These are phyloP conservation scores for Diaporthe sp. DNA, from an alignment of 2,329 filamentous ascomycete genomes.

Conservation along the genomic window DNA sequence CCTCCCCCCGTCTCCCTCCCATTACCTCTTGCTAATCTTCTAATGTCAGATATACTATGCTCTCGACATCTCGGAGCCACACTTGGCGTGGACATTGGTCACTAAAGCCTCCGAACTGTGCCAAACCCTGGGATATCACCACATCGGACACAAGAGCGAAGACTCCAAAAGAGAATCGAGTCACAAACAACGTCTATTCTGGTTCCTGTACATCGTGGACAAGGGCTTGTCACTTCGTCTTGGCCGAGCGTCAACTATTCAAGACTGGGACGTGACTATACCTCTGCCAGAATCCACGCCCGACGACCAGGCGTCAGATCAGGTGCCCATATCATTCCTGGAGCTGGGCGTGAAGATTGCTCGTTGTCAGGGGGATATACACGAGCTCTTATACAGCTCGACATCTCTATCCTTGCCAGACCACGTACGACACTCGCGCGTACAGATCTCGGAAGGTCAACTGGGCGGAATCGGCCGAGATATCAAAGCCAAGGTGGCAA, in stretches of 20 bases:
- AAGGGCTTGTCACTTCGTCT: slow-evolving; percentile 13
- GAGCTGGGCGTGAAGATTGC: background rate
- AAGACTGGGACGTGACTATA: slow-evolving; percentile 16
- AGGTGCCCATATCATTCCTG: background rate
- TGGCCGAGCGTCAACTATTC: background rate
- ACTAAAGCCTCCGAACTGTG: background rate
- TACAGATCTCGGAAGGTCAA: background rate
- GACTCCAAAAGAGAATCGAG: background rate
- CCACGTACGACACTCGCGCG: background rate
- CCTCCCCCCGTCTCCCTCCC: no score
- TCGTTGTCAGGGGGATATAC: slow-evolving; percentile 1
- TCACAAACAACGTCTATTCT: background rate
- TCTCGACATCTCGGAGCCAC: background rate
- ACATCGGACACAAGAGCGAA: background rate
- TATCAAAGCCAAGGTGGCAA: background rate
- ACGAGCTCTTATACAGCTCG: background rate
- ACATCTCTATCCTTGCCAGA: background rate
- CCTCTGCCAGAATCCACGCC: background rate
- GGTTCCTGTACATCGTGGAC: background rate
- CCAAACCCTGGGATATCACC: background rate
- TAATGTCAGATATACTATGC: background rate
- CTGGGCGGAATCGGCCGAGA: background rate
- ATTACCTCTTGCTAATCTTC: no score
- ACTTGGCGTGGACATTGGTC: background rate
- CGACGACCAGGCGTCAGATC: background rate